phyloP scores from a whole-genome alignment of 148 eudicot species.

The Chenopodium quinoa region DNA sequence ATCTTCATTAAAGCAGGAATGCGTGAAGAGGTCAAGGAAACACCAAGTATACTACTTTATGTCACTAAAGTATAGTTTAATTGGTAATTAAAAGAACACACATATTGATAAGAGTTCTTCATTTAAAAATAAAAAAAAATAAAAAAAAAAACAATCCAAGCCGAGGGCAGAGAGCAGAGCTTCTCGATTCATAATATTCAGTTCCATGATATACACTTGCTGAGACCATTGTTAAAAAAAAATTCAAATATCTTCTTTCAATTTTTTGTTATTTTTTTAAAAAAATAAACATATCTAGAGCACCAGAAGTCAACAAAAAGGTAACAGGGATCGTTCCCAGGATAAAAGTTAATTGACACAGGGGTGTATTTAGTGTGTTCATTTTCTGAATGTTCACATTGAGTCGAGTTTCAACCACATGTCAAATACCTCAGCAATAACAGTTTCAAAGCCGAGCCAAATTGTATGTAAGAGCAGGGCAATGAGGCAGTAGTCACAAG shows the following conservation, averaged over 20 bases:
- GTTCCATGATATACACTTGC: neutral
- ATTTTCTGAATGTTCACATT: neutral
- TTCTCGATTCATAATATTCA: neutral
- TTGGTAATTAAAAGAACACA: neutral
- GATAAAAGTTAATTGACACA: neutral
- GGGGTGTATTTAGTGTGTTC: neutral
- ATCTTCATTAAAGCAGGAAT: slow-evolving; percentile 88
- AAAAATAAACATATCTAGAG: no score
- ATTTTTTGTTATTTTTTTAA: no score
- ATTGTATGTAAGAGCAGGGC: neutral
- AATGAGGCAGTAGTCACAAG: neutral
- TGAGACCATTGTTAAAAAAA: neutral
- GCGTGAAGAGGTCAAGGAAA: slow-evolving; percentile 75
- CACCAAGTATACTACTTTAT: neutral
- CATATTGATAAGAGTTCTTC: neutral
- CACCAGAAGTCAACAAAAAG: neutral
- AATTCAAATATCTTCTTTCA: neutral
- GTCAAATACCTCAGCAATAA: neutral
- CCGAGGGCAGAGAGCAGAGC: neutral
- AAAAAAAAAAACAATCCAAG: neutral
- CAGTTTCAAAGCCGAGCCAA: neutral
- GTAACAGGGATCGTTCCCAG: neutral
- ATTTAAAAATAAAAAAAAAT: no score
- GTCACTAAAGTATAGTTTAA: neutral
- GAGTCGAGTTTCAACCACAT: neutral